Conservation (phyloP, 2,329 filamentous ascomycete genomes). For the Chaetomium sp. region DNA sequence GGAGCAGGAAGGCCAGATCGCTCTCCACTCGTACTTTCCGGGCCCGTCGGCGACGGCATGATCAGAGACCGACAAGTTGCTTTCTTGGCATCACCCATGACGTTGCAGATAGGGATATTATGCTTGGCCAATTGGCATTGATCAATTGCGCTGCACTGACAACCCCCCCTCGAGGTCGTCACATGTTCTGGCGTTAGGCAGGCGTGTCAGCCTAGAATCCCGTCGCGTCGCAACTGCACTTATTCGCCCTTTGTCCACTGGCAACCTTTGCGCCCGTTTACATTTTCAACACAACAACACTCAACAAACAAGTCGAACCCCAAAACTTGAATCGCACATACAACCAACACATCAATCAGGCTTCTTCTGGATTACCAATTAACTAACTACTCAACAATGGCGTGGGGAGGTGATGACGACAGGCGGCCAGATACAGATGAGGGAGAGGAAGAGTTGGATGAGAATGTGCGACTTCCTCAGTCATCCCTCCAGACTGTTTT, state of each 20-base stretch:
- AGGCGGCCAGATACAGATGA: constrained; percentile 65
- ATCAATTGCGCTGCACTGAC: constrained; percentile 19
- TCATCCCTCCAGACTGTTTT: constrained; percentile 8
- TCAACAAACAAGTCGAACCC: background rate
- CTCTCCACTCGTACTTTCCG: background rate
- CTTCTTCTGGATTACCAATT: background rate
- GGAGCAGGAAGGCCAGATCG: constrained; percentile 13
- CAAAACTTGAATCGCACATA: background rate
- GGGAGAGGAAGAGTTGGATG: constrained; percentile 60
- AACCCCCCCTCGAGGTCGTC: constrained; percentile 8
- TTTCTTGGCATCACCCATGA: constrained; percentile 24
- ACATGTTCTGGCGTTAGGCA: constrained; percentile 37
- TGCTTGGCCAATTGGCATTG: constrained; percentile 21
- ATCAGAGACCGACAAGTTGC: constrained; percentile 17
- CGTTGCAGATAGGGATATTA: constrained; percentile 16
- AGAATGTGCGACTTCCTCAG: constrained; percentile 34
- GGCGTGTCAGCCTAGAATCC: constrained; percentile 30
- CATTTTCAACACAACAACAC: background rate
- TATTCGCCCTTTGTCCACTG: background rate
- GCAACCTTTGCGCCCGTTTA: background rate
- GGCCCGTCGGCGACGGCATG: constrained; percentile 5
- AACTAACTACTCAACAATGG: constrained; percentile 33
- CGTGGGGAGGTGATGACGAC: constrained; percentile 48
- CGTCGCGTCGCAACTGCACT: constrained; percentile 16
- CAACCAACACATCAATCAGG: background rate